phyloP scores from a whole-genome alignment of 176 grass and related monocot genomes.

The Aegilops umbellulata region DNA sequence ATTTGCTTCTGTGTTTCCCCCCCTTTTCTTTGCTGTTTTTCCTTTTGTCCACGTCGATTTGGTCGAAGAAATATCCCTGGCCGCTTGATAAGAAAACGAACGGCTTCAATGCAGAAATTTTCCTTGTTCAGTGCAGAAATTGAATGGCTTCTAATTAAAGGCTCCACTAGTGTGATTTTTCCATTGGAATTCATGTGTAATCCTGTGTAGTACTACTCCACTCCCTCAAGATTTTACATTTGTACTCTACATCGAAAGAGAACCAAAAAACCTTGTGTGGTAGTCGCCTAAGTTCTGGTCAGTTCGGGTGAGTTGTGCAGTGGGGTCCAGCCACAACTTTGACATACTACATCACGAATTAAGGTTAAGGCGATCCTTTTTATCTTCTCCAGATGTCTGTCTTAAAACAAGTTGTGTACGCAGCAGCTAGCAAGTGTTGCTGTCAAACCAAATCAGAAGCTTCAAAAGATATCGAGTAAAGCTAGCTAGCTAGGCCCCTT shows the following conservation, averaged over 20 bases:
- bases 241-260: neutral
- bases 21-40: neutral
- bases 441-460: constrained; percentile 10
- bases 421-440: constrained; percentile 4
- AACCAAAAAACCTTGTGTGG: neutral
- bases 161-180: neutral
- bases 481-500: neutral
- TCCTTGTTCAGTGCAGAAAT: no score
- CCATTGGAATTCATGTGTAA: neutral
- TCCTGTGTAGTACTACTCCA: neutral
- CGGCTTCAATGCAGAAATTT: neutral
- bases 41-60: neutral
- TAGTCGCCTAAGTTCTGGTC: neutral
- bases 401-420: neutral
- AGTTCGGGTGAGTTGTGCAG: neutral
- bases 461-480: constrained; percentile 21
- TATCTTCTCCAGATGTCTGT: neutral
- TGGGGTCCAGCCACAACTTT: neutral
- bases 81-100: no score
- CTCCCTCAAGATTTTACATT: neutral
- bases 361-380: neutral
- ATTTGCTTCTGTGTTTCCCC: neutral
- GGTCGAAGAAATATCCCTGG: neutral
- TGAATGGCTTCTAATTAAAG: no score
- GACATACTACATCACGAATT: neutral